Percentiles rank a stretch among this genome's conserved stretches.
Evolutionary conservation across 257 asterid genomes (phyloP).

Genomic region (Plantago major): DNA sequence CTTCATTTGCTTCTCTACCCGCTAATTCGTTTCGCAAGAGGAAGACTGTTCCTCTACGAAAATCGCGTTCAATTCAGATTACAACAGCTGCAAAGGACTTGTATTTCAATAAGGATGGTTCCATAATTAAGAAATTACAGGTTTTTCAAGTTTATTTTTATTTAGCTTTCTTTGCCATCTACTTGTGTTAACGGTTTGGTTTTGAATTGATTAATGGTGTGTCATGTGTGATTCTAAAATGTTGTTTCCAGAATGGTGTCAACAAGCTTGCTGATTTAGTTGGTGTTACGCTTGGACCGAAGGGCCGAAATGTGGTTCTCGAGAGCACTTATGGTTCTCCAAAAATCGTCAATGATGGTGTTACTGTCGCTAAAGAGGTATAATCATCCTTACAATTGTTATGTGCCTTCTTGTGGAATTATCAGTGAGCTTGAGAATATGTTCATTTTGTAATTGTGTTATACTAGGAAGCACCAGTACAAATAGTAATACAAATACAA

Average conservation of each 20-base stretch:
- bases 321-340: constrained; percentile 96
- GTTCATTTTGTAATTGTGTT: too few relatives aligned
- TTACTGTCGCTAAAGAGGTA: constrained; percentile 92
- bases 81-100: constrained; percentile 79
- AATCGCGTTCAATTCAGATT: constrained; percentile 39
- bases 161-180: neutral
- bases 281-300: constrained; percentile 97
- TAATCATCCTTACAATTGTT: neutral
- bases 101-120: constrained; percentile 93
- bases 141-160: constrained; percentile 20
- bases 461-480: too few relatives aligned
- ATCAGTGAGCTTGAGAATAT: too few relatives aligned
- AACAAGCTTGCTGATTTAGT: constrained; percentile 93
- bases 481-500: too few relatives aligned
- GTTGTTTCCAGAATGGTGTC: constrained; percentile 66
- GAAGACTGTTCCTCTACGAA: too few relatives aligned
- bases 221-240: constrained; percentile 8
- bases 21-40: constrained; percentile 46
- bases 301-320: constrained; percentile 92
- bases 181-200: neutral
- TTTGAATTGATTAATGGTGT: too few relatives aligned
- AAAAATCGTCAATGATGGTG: constrained; percentile 93
- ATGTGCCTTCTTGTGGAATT: too few relatives aligned
- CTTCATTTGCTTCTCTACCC: constrained; percentile 63
- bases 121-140: constrained; percentile 80